Base-by-base conservation (phyloP, 2,329 filamentous ascomycete genomes). In the Aspergillus pseudoviridinutans region DNA sequence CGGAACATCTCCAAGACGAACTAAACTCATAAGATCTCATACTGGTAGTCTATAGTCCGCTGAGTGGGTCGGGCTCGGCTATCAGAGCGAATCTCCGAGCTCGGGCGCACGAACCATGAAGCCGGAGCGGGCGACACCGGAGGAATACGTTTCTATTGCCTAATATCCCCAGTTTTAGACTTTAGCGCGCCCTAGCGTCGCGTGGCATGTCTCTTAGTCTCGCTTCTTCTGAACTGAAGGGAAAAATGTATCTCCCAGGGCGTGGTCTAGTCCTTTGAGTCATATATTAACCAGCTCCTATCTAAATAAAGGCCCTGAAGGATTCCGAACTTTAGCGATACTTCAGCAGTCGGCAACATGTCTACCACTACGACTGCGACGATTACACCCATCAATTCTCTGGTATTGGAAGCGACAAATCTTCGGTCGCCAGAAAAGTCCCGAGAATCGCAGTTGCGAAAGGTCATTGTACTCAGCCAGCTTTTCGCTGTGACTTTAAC, bases 401-500 rank as follows among this genome's bases (percentile, higher is more conserved):
- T 47, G 12, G 9, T 47, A 47, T 24, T 47, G 12, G 22, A 42
- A 44, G 35, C 4, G 17, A 55, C 49, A 8, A 28, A 55, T 29
- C 60, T 12, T 24, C n/a, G 22, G 4, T 14, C n/a, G 24, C 4
- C 44, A n/a, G 44, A 14, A 46, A 27, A 47, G 3, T 8, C 22
- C 6, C 22, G 1, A 46, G n/a, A 46, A 7, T 27, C 44, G n/a
- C 44, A 24, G 12, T 12, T 62, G 8, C 57, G 60, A 46, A 54
- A 58, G 51, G 46, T 58, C n/a, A 24, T 63, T 1, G 59, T 57
- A 8, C 56, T 60, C 22, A 53, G 47, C 10, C 62, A 64, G 50
- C 59, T 64, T 7, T 54, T 56, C 27, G 60, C 53, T 1, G 63
- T 69, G 25, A 69, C 63, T 29, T 66, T 71, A 20, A 65, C 67